Evolutionary conservation across 176 grass and related monocot species (phyloP), one percentile per base, ranked within the genome.

Genomic region (Dactylis glomerata): DNA sequence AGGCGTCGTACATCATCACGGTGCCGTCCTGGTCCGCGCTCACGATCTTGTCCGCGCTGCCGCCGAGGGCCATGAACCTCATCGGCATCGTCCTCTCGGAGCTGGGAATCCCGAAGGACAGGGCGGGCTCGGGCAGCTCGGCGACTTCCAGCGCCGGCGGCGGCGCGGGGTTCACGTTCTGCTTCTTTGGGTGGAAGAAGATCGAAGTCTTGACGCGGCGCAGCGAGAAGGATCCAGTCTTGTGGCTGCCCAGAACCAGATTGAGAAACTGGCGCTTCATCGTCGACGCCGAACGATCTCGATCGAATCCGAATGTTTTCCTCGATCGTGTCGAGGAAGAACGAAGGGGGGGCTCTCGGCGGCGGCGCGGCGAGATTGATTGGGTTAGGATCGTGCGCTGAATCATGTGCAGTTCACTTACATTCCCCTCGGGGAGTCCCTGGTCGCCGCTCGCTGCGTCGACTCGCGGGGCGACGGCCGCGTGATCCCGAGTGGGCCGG

Each of bases 21-120:
- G 10, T 75, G 73, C 47, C 73, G 47, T 34, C 28, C 19, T 76
- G 73, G 47, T 75, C 73, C 47, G 30, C 13, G 73, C 73, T 31
- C 46, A 76, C 28, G 47, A 75, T 75, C 71, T 75, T 74, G 70
- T 74, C 45, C 27, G 26, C 8, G 71, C 9, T 75, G 71, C 71
- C 27, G 8, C 71, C 71, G 3, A 75, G 45, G 15, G 71, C 15
- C 71, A 75, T 75, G 45, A 75, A 72, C n/a, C 38, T 40, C 68
- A 72, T 72, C 40, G 68, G 16, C 68, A 72, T 72, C 68, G 1
- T 72, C 68, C 68, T 45, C 68, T 12, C 2, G 6, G n/a, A n/a
- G 7, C 27, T 63, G 6, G 68, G 68, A 16, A 42, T 23, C 6
- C 37, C 68, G 68, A 45, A 72, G n/a, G 40, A 72, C 40, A 72